These are phyloP conservation scores for Fusarium devonianum DNA, from an alignment of 2,329 filamentous ascomycete genomes.

Conservation along the genomic window DNA sequence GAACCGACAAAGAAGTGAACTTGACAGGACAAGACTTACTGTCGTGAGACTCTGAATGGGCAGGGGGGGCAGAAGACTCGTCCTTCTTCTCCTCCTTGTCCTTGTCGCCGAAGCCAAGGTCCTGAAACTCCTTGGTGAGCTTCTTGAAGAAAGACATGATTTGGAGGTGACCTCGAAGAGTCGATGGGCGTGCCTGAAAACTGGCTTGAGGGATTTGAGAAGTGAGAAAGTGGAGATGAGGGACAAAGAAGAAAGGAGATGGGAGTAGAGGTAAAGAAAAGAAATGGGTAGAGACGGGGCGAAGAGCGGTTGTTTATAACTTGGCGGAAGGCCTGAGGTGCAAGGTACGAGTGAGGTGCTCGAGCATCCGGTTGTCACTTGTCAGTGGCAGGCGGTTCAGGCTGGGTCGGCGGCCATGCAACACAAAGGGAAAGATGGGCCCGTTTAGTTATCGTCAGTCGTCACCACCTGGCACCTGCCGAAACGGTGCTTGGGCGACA, in stretches of 20 bases:
- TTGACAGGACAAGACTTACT: conserved; percentile 23
- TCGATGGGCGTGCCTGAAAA: conserved; percentile 17
- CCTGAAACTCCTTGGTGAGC: conserved; percentile 54
- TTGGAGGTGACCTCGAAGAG: conserved; percentile 8
- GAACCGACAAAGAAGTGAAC: neutral
- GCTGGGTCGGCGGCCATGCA: conserved; percentile 1
- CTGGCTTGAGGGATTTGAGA: neutral
- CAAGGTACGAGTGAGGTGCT: conserved; percentile 3
- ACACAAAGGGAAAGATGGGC: conserved; percentile 2
- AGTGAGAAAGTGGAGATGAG: neutral
- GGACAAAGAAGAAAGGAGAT: neutral
- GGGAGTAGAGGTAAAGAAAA: conserved; percentile 6
- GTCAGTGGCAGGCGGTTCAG: conserved; percentile 14
- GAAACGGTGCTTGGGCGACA: conserved; percentile 18
- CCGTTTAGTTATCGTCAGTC: conserved; percentile 14
- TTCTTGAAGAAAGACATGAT: conserved; percentile 57
- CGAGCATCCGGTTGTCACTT: conserved; percentile 18
- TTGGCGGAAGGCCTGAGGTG: conserved; percentile 18
- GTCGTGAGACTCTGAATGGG: conserved; percentile 21
- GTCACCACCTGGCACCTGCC: conserved; percentile 5
- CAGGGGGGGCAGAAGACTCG: conserved; percentile 19
- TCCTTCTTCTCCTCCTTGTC: conserved; percentile 41
- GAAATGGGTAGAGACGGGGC: conserved; percentile 14
- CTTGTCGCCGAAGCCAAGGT: conserved; percentile 55
- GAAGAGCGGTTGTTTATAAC: conserved; percentile 29